Evolutionary conservation across 2,329 filamentous ascomycete genomes (phyloP), one percentile per base, ranked within the genome.

Genomic region (Paracoccidioides brasiliensis): DNA sequence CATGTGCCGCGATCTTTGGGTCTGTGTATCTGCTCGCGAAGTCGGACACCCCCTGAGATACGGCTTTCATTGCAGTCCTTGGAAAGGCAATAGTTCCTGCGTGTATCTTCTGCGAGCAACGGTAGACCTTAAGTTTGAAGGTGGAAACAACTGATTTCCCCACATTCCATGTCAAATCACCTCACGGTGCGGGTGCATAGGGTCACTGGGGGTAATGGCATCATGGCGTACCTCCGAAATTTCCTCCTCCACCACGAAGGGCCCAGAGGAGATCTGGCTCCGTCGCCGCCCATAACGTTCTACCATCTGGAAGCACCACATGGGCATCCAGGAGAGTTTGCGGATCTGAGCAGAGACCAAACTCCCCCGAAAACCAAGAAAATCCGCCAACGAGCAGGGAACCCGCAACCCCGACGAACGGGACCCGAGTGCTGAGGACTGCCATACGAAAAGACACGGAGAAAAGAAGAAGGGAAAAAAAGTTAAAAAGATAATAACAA

Each of bases 221-320:
- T 37, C 1, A 15, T n/a, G 4, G 48, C 52, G n/a, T 57, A 60
- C 58, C 57, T n/a, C 55, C 56, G 57, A 65, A 65, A n/a, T 59
- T 61, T 1, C 69, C 69, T 8, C 70, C 71, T 12, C 69, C 70
- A 1, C 70, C 72, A n/a, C 72, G 64, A 8, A 74, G 59, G 4
- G 69, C 70, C 70, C 70, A 74, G 12, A 74, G 61, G 2, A 74
- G 62, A 15, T 74, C 71, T 2, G 71, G 68, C 52, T 72, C 69
- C 30, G 62, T 22, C 7, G 66, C 67, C 1, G 71, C 71, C 72
- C 72, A 74, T 1, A 72, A 53, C 4, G 67, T 58, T 1, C 59
- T 59, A 0, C 72, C 72, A 54, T 74, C 69, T 5, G 64, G 60
- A 37, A 67, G 64, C 22, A 73, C 67, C 7, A 74, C 61, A 52